Conservation (phyloP, 2,329 filamentous ascomycete genomes). For the Colletotrichum sp. region DNA sequence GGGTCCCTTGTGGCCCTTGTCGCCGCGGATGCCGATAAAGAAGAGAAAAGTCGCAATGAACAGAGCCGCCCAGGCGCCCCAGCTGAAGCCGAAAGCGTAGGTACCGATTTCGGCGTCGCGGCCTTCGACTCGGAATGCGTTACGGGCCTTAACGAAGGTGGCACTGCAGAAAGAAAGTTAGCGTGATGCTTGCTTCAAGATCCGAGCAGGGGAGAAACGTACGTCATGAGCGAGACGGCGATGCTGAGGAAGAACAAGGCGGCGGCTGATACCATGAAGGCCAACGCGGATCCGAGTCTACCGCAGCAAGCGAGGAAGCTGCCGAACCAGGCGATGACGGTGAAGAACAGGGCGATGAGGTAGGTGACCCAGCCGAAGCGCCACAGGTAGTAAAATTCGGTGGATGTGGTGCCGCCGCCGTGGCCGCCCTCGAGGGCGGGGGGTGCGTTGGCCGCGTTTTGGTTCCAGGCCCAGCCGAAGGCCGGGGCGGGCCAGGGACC, state of each 20-base stretch:
- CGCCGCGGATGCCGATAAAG: conserved; percentile 63
- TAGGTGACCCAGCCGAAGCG: conserved; percentile 94
- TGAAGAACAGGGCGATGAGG: conserved; percentile 84
- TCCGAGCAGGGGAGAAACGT: conserved; percentile 36
- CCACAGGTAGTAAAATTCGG: conserved; percentile 80
- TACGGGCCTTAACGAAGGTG: conserved; percentile 71
- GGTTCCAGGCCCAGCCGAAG: conserved; percentile 74
- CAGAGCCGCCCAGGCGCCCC: conserved; percentile 72
- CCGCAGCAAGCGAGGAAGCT: conserved; percentile 74
- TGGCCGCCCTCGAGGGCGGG: conserved; percentile 53
- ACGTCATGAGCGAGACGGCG: conserved; percentile 78
- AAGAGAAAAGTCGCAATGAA: conserved; percentile 72
- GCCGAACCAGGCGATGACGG: conserved; percentile 68
- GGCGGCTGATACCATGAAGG: conserved; percentile 59
- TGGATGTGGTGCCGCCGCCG: conserved; percentile 59
- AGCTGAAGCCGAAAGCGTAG: conserved; percentile 79
- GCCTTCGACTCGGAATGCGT: conserved; percentile 63
- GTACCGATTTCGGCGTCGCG: conserved; percentile 65
- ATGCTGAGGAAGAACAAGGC: conserved; percentile 75
- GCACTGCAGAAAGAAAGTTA: conserved; percentile 37
- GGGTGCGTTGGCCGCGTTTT: conserved; percentile 49
- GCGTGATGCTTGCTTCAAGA: not conserved
- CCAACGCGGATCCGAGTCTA: conserved; percentile 72
- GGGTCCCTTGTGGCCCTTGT: conserved; percentile 43
- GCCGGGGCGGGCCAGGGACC: conserved; percentile 65